Evolutionary conservation across 805 yeast genomes (phyloP), one percentile per base, ranked within the genome.

Genomic region (Starmerella ratchasimensis): DNA sequence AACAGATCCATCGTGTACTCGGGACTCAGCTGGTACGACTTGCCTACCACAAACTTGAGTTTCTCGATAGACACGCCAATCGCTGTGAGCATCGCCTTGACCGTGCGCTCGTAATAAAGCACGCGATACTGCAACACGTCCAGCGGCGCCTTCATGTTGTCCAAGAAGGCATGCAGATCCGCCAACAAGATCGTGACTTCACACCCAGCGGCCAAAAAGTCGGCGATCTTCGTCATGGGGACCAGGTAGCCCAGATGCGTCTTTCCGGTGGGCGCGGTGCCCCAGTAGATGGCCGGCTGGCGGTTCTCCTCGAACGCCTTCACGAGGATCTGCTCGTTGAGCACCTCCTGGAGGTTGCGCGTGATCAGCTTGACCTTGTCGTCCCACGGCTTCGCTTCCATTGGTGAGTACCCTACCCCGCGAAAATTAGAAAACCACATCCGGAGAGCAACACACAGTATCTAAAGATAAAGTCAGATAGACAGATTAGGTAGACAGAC

Each of bases 231-330:
- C 44, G 93, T 79, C 97, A 90, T 88, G 37, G 97, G 90, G 27
- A 90, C 98, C 56, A 90, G 83, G 69, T 90, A 90, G 36, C 97
- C 99, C 65, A 96, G 86, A 63, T 90, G 99, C 31, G 97, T 95
- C 62, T 74, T 81, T 37, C 99, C 99, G 4, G 99, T 90, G 43
- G 99, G 97, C 6, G 99, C 99, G 16, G 97, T 86, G 49, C 99
- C 99, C 97, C 96, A 90, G 73, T 90, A 90, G 54, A 90, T 63
- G 54, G 74, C 80, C 49, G 93, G 61, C 11, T 90, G 81, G 52
- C 93, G 74, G 52, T 82, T 73, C 54, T 82, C 79, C 38, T 71
- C 76, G 56, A 80, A 90, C 24, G 83, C 74, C 55, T 83, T 71
- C 56, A 80, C 80, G 61, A 88, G 81, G 60, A 84, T 82, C 59